These are phyloP conservation scores for Trichophyton equinum DNA, from an alignment of 2,329 filamentous ascomycete species.

Conservation along the genomic window DNA sequence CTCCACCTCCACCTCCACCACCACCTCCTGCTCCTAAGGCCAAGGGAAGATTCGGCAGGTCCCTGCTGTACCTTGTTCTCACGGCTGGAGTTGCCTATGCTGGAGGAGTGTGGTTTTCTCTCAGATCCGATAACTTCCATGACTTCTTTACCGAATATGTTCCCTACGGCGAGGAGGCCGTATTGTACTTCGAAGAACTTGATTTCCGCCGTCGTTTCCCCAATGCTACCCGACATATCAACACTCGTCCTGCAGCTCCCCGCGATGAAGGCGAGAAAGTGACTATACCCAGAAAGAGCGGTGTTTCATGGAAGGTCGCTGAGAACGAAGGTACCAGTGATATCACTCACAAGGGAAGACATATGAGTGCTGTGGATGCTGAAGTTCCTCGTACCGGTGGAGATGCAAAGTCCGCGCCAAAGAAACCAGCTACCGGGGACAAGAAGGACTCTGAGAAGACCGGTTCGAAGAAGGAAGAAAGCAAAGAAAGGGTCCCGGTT, in stretches of 20 bases:
- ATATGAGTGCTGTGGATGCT: conserved; percentile 32
- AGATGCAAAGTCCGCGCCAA: conserved; percentile 24
- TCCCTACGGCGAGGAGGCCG: conserved; percentile 85
- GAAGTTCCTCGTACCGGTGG: conserved; percentile 13
- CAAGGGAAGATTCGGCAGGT: conserved; percentile 61
- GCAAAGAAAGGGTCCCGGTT: conserved; percentile 25
- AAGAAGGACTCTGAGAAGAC: conserved; percentile 18
- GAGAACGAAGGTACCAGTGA: conserved; percentile 50
- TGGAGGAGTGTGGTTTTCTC: conserved; percentile 82
- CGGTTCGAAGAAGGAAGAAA: conserved; percentile 18
- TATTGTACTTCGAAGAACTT: conserved; percentile 88
- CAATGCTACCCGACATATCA: conserved; percentile 37
- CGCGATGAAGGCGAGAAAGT: conserved; percentile 55
- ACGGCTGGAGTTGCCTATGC: conserved; percentile 68
- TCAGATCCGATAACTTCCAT: conserved; percentile 94
- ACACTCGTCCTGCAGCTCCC: conserved; percentile 23
- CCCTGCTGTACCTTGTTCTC: conserved; percentile 63
- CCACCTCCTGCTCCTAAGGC: conserved; percentile 35
- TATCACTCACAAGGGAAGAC: conserved; percentile 38
- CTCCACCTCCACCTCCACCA: conserved; percentile 26
- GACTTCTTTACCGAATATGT: conserved; percentile 98
- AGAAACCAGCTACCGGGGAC: conserved; percentile 19
- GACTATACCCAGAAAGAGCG: conserved; percentile 73
- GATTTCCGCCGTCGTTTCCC: conserved; percentile 84
- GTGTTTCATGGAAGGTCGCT: conserved; percentile 66